These are phyloP conservation scores for Euptelea pleiosperma DNA, from an alignment of 164 flowering plant genomes.

Conservation along the genomic window DNA sequence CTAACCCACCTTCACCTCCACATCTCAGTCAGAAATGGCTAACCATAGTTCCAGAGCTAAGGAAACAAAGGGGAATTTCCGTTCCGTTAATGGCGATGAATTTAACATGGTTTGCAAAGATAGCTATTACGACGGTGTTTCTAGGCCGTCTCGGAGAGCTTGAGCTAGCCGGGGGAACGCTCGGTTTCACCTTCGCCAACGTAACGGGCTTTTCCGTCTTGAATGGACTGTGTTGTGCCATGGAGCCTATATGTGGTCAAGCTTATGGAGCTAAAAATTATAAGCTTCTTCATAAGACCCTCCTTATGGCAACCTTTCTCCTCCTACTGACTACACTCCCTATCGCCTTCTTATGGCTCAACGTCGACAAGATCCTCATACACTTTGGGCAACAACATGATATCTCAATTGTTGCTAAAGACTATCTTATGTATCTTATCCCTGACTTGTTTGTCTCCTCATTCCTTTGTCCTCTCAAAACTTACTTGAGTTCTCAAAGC, in stretches of 20 bases:
- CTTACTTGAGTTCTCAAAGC: constrained; percentile 75
- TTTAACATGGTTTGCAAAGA: constrained; percentile 62
- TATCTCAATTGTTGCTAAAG: constrained; percentile 50
- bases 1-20: constrained; percentile 8
- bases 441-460: constrained; percentile 72
- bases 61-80: constrained; percentile 41
- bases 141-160: constrained; percentile 80
- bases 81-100: constrained; percentile 72
- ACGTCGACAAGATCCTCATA: constrained; percentile 63
- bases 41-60: constrained; percentile 43
- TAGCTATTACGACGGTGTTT: constrained; percentile 71
- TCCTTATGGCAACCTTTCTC: constrained; percentile 55
- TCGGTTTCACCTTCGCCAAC: constrained; percentile 87
- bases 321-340: constrained; percentile 54
- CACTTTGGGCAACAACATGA: constrained; percentile 68
- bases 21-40: constrained; percentile 27
- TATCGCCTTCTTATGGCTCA: constrained; percentile 65
- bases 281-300: constrained; percentile 78
- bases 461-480: constrained; percentile 68
- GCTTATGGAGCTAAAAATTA: constrained; percentile 80
- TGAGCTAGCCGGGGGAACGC: constrained; percentile 69
- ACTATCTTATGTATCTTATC: constrained; percentile 57
- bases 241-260: constrained; percentile 95
- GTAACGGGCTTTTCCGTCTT: constrained; percentile 85
- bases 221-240: constrained; percentile 79